Percentiles rank a stretch among this genome's conserved stretches.
phyloP scores from a whole-genome alignment of 1,139 yeast genomes.

The Geotrichum macrosporum region DNA sequence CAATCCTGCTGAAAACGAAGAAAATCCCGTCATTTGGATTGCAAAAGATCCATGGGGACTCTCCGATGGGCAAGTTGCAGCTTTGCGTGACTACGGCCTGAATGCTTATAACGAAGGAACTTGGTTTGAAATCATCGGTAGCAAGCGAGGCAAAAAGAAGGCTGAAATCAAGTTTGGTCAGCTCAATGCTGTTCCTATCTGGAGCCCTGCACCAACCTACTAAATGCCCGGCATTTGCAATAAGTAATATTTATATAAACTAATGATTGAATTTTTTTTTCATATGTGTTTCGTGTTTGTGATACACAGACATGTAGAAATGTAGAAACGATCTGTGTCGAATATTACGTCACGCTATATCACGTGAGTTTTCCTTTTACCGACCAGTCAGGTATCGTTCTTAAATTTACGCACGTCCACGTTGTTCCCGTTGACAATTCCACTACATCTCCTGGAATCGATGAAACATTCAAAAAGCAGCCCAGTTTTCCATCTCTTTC shows the following conservation, averaged over 20 bases:
- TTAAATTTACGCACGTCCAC: background rate
- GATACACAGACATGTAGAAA: too few species aligned
- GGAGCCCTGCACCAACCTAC: constrained; percentile 25
- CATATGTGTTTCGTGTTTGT: background rate
- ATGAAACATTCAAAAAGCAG: background rate
- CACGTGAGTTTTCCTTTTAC: background rate
- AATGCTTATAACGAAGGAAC: constrained; percentile 66
- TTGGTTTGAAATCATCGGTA: constrained; percentile 46
- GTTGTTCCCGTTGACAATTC: background rate
- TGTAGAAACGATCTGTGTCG: too few species aligned
- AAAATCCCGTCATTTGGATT: constrained; percentile 77
- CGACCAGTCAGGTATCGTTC: background rate
- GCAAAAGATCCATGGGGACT: constrained; percentile 83
- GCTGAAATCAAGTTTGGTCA: constrained; percentile 24
- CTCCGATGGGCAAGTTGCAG: constrained; percentile 54
- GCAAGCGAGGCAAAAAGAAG: constrained; percentile 34
- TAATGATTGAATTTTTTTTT: constrained; percentile 7
- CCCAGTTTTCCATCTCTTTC: constrained; percentile 1
- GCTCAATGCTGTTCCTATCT: constrained; percentile 30
- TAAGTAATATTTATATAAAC: background rate
- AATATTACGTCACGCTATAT: background rate
- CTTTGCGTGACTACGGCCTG: constrained; percentile 41
- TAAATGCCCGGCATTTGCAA: constrained; percentile 11
- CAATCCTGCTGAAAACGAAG: constrained; percentile 64
- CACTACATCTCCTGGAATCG: background rate